Evolutionary conservation across 192 early-diverging fungal species (phyloP), one percentile per base, ranked within the genome.

Genomic region (Coemansia guatemalensis): DNA sequence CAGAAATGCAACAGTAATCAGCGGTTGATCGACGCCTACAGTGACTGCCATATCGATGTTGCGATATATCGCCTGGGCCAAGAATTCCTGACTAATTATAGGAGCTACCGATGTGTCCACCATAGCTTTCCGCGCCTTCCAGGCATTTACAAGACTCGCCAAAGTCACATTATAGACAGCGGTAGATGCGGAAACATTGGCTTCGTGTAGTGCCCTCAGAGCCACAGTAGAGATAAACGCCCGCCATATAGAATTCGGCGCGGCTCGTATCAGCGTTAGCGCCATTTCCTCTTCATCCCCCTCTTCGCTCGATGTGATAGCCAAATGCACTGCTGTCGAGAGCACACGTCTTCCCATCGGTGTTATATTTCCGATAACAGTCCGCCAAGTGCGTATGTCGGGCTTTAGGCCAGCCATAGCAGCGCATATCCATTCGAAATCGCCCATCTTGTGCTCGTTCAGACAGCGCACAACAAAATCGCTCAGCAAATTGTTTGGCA

Each of bases 371-470:
- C 68, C 63, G 22, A 74, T 18, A 21, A 71, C 53, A 5, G 18
- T 25, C 32, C 21, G 50, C 73, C 69, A 74, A 23, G 49, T 26
- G 11, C 5, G 8, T 18, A 24, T 25, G 30, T 20, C 22, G 35
- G 20, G 44, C 7, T 32, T 20, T 20, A 51, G 26, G 4, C 55
- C 27, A 2, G 35, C 53, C 53, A 72, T 48, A 18, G 55, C 66
- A 0, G 7, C 55, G 12, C 65, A 24, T 1, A 64, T 52, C 78
- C 78, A 81, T 57, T 75, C 65, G 47, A 81, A 56, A 54, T 81
- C 69, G 11, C 51, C 53, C 26, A 67, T 23, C 29, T 53, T 67
- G 69, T 58, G 54, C 21, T 64, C 60, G 20, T 44, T 8, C 17
- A 64, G 41, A 22, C 65, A 60, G 44, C 47, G 24, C 22, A 56